Evolutionary conservation across 345 rosid genomes (phyloP).

Genomic region (Raphanus sativus): DNA sequence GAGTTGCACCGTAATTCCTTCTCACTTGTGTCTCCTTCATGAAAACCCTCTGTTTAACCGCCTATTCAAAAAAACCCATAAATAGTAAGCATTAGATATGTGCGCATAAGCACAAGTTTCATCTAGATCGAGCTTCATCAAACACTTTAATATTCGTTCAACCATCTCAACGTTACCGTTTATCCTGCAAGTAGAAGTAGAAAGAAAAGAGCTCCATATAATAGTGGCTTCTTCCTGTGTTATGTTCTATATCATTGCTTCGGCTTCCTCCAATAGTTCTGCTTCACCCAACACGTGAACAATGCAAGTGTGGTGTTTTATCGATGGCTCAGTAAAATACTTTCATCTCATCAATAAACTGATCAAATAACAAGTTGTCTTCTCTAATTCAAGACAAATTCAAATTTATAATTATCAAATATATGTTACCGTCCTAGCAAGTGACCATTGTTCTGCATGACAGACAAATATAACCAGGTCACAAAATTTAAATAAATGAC

Average conservation of each 20-base stretch:
- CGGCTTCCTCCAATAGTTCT: constrained; percentile 65
- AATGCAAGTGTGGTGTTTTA: constrained; percentile 69
- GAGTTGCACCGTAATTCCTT: constrained; percentile 56
- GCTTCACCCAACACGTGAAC: constrained; percentile 64
- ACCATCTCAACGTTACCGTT: constrained; percentile 57
- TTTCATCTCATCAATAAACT: constrained; percentile 23
- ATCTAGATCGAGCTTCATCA: constrained; percentile 49
- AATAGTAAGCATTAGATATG: constrained; percentile 55
- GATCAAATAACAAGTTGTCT: neutral
- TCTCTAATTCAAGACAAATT: neutral
- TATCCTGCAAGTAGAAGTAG: constrained; percentile 52
- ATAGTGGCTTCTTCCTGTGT: constrained; percentile 49
- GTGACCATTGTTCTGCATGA: neutral
- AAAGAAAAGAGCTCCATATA: constrained; percentile 68
- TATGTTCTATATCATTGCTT: constrained; percentile 54
- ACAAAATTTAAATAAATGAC: neutral
- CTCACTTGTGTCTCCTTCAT: constrained; percentile 46
- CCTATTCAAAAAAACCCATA: constrained; percentile 49
- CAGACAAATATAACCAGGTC: neutral
- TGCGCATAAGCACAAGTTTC: constrained; percentile 57
- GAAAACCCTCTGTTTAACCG: constrained; percentile 36
- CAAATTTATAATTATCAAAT: neutral
- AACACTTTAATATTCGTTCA: constrained; percentile 45
- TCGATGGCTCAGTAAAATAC: constrained; percentile 54
- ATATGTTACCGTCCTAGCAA: neutral